Conservation (phyloP, 148 eudicot species). For the Arbutus unedo region DNA sequence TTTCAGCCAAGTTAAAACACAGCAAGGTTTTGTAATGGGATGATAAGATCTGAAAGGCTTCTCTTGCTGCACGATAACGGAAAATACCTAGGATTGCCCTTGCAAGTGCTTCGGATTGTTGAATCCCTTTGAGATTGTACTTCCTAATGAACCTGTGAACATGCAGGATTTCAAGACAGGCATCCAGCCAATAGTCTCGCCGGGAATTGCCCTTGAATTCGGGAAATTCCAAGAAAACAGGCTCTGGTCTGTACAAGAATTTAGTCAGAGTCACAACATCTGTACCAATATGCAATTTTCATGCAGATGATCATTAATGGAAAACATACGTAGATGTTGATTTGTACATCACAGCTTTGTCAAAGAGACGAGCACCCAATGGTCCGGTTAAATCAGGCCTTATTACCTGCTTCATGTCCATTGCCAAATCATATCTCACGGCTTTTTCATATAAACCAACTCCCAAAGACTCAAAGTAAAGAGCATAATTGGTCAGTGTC, state of each 20-base stretch:
- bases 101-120: constrained; percentile 71
- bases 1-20: constrained; percentile 74
- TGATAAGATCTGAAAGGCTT: constrained; percentile 55
- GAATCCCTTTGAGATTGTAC: constrained; percentile 52
- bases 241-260: constrained; percentile 58
- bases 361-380: constrained; percentile 85
- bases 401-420: constrained; percentile 72
- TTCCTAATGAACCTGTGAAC: constrained; percentile 65
- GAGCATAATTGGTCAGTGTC: constrained; percentile 67
- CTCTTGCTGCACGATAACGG: constrained; percentile 77
- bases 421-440: constrained; percentile 65
- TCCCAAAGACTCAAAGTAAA: constrained; percentile 81
- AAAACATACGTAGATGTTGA: constrained; percentile 56
- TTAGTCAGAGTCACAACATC: constrained; percentile 13
- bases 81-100: constrained; percentile 71
- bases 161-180: constrained; percentile 59
- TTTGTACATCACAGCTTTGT: constrained; percentile 92
- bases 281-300: neutral
- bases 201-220: constrained; percentile 81
- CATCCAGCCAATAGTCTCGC: constrained; percentile 88
- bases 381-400: constrained; percentile 92
- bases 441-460: constrained; percentile 80
- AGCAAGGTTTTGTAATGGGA: constrained; percentile 68
- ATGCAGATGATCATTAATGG: constrained; percentile 15
- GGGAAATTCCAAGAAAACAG: constrained; percentile 79